Percentiles rank a stretch among this genome's conserved stretches.
phyloP scores from a whole-genome alignment of 345 rosid species.

The Ceriops tagal region DNA sequence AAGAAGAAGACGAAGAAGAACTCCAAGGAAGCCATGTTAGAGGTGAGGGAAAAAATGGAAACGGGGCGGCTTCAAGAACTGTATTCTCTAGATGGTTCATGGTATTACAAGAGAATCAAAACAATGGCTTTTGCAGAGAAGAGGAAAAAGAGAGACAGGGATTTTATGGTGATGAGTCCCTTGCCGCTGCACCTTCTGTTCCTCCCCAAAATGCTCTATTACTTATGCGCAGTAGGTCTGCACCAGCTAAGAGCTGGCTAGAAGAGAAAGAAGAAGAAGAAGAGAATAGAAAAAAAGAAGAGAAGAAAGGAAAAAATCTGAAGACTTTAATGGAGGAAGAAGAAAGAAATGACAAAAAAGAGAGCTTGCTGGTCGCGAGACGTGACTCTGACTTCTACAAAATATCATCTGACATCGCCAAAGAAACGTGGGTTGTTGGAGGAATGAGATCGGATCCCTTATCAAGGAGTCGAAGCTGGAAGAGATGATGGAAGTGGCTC shows the following conservation, averaged over 20 bases:
- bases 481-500: constrained; percentile 26
- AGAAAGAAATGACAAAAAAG: constrained; percentile 24
- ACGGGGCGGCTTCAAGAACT: constrained; percentile 45
- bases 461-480: constrained; percentile 73
- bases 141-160: constrained; percentile 19
- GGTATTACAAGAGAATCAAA: constrained; percentile 61
- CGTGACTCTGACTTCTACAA: constrained; percentile 58
- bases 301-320: constrained; percentile 27
- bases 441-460: constrained; percentile 46
- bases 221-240: constrained; percentile 82
- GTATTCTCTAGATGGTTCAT: constrained; percentile 72
- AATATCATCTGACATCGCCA: constrained; percentile 62
- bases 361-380: constrained; percentile 43
- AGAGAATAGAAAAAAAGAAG: constrained; percentile 2
- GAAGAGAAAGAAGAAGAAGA: constrained; percentile 24
- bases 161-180: neutral
- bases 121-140: constrained; percentile 21
- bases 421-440: constrained; percentile 83
- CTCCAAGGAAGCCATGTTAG: constrained; percentile 16
- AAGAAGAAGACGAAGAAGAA: constrained; percentile 30
- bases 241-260: constrained; percentile 62
- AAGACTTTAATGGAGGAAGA: constrained; percentile 68
- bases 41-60: constrained; percentile 7
- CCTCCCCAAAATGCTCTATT: constrained; percentile 79
- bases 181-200: constrained; percentile 29